Percentiles rank a stretch among this genome's conserved stretches.
Conservation (phyloP, 768 basidiomycete genomes). For the Boletus speciosus region DNA sequence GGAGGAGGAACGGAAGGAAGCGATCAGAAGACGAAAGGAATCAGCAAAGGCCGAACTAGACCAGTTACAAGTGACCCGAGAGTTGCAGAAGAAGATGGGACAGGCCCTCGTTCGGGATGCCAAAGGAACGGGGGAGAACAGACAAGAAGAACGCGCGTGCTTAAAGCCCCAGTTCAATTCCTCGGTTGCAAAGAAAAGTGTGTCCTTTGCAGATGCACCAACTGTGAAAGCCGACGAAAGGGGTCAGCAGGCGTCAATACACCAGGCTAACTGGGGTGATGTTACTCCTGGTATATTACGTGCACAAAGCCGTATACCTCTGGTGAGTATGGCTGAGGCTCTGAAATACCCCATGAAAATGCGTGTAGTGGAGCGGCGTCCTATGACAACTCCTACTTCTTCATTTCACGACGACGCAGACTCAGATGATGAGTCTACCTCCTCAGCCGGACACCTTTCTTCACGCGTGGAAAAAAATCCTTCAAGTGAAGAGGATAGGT, state of each 20-base stretch:
- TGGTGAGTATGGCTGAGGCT: constrained; percentile 28
- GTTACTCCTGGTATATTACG: constrained; percentile 50
- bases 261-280: constrained; percentile 49
- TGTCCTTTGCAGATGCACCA: constrained; percentile 55
- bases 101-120: constrained; percentile 52
- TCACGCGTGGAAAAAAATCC: constrained; percentile 31
- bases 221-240: constrained; percentile 21
- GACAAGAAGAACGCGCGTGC: constrained; percentile 27
- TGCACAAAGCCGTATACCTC: constrained; percentile 35
- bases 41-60: constrained; percentile 43
- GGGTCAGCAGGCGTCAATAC: constrained; percentile 1
- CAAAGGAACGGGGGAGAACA: constrained; percentile 34
- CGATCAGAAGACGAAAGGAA: constrained; percentile 49
- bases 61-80: constrained; percentile 35
- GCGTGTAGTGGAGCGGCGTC: constrained; percentile 64
- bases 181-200: constrained; percentile 54
- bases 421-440: constrained; percentile 68
- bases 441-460: constrained; percentile 32
- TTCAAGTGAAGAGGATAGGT: constrained; percentile 17
- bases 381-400: constrained; percentile 28
- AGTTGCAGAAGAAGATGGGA: constrained; percentile 79
- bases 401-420: constrained; percentile 33
- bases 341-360: constrained; percentile 57
- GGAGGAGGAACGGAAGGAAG: constrained; percentile 42
- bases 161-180: constrained; percentile 25